These are phyloP conservation scores for Echinochloa phyllopogon DNA, from an alignment of 176 grass and related monocot species.

Conservation along the genomic window DNA sequence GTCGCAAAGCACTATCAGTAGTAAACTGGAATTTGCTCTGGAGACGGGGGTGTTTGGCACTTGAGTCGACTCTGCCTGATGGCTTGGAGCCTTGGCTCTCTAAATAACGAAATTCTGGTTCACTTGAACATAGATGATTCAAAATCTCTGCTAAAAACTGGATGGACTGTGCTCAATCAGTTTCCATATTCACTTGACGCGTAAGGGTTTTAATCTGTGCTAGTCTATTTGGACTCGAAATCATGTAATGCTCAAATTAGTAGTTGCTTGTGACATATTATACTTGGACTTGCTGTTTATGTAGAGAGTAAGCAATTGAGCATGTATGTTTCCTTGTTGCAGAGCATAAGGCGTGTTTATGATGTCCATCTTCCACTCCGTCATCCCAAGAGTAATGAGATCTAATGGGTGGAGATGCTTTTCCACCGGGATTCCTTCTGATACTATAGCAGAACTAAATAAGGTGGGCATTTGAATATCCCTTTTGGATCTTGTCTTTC, in stretches of 20 bases:
- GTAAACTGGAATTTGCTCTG: too few species aligned
- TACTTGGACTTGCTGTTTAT: background rate
- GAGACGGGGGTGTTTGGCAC: too few species aligned
- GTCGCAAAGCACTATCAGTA: too few species aligned
- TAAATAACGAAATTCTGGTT: too few species aligned
- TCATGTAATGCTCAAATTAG: background rate
- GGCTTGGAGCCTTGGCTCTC: too few species aligned
- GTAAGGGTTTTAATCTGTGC: background rate
- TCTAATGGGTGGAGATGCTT: constrained; percentile 54
- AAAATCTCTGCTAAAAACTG: background rate
- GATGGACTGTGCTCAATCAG: background rate
- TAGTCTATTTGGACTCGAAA: background rate
- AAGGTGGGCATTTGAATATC: constrained; percentile 39
- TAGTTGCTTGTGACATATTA: background rate
- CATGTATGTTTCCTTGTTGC: constrained; percentile 26
- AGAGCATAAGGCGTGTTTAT: constrained; percentile 5
- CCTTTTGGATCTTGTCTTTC: background rate
- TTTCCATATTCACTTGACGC: background rate
- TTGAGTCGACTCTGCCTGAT: too few species aligned
- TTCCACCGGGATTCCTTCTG: constrained; percentile 38
- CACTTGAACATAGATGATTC: too few species aligned
- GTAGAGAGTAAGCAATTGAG: background rate
- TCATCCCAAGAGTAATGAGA: constrained; percentile 48
- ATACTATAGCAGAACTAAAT: constrained; percentile 65
- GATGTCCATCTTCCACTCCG: constrained; percentile 34